These are phyloP conservation scores for Gossypium armourianum DNA, from an alignment of 441 rosid species.

Conservation along the genomic window DNA sequence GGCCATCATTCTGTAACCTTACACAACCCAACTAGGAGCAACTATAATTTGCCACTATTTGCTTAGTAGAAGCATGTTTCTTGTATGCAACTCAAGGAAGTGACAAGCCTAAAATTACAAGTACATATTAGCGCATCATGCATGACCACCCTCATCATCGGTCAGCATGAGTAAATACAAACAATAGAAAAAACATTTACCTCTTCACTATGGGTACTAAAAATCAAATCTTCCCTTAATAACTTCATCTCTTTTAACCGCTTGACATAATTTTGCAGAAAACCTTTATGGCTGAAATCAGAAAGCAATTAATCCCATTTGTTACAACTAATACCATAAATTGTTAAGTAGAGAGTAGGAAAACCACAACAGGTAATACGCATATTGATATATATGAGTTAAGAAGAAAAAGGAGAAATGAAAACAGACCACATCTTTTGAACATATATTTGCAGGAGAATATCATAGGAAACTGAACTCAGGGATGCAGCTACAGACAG, in stretches of 20 bases:
- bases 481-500: not conserved
- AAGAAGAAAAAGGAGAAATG: not conserved
- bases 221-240: conserved; percentile 72
- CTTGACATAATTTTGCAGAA: conserved; percentile 56
- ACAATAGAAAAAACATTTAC: conserved; percentile 27
- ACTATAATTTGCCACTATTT: not conserved
- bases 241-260: conserved; percentile 59
- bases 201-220: conserved; percentile 78
- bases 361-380: conserved; percentile 1
- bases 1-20: not conserved
- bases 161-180: not conserved
- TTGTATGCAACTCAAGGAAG: not conserved
- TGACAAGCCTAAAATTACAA: not conserved
- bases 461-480: not conserved
- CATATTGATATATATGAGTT: not conserved
- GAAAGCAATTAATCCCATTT: conserved; percentile 15
- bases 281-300: conserved; percentile 65
- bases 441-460: not conserved
- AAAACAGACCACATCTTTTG: not conserved
- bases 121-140: not conserved
- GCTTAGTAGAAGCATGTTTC: not conserved
- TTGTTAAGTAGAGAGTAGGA: not conserved
- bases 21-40: not conserved
- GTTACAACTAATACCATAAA: not conserved
- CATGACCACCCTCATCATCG: not conserved